phyloP scores from a whole-genome alignment of 2,329 filamentous ascomycete genomes.

The Apiospora phragmitis region DNA sequence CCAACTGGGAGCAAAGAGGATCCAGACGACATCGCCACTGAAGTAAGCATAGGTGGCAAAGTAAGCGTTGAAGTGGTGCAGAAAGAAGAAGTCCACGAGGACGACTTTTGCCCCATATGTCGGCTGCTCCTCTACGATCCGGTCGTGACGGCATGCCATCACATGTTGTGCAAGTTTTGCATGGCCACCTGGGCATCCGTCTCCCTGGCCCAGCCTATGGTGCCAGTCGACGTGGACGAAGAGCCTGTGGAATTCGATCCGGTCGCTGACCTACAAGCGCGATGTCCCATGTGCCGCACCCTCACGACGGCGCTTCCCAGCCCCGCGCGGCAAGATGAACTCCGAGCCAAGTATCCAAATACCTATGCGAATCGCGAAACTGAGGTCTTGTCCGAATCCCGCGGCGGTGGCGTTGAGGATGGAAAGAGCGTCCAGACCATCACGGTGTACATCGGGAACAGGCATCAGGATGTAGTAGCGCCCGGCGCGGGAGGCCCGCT shows the following conservation, averaged over 20 bases:
- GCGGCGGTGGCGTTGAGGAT: conserved; percentile 27
- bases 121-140: conserved; percentile 42
- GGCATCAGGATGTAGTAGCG: conserved; percentile 36
- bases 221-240: conserved; percentile 38
- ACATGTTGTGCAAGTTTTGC: conserved; percentile 44
- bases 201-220: conserved; percentile 37
- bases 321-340: conserved; percentile 21
- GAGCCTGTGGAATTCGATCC: conserved; percentile 27
- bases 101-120: conserved; percentile 47
- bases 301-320: conserved; percentile 36
- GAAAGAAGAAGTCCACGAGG: conserved; percentile 27
- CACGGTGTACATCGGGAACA: conserved; percentile 45
- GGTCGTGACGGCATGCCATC: conserved; percentile 41
- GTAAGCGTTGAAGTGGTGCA: background rate
- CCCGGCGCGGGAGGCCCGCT: too few species aligned
- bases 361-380: conserved; percentile 34
- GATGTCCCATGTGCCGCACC: conserved; percentile 47
- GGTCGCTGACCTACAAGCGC: conserved; percentile 33
- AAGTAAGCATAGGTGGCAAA: background rate
- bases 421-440: conserved; percentile 41
- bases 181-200: conserved; percentile 47
- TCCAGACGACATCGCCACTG: background rate
- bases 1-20: too few species aligned
- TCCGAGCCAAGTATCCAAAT: conserved; percentile 35
- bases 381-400: conserved; percentile 22